phyloP scores from a whole-genome alignment of 257 asterid species.

The Avicennia marina region DNA sequence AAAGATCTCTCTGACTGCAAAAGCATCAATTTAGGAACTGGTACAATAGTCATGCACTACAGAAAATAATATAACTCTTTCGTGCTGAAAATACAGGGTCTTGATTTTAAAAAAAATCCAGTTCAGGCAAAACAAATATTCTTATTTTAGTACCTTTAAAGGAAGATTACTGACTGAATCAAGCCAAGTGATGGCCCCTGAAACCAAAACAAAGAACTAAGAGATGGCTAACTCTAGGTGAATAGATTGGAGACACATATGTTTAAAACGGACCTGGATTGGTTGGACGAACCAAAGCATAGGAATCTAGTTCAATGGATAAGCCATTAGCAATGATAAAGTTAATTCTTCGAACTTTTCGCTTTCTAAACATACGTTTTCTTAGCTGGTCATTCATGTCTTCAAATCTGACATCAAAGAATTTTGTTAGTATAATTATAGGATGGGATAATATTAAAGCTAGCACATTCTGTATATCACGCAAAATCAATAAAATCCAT shows the following conservation, averaged over 20 bases:
- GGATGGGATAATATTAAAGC: not conserved
- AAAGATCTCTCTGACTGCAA: conserved; percentile 78
- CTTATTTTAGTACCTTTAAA: conserved; percentile 44
- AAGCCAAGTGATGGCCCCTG: conserved; percentile 89
- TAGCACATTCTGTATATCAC: not conserved
- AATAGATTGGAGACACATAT: conserved; percentile 9
- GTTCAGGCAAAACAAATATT: conserved; percentile 9
- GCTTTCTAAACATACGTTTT: conserved; percentile 90
- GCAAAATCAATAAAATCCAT: too few relatives aligned
- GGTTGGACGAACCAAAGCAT: conserved; percentile 94
- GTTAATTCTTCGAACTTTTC: conserved; percentile 78
- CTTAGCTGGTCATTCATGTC: conserved; percentile 84
- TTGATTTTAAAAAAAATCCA: conserved; percentile 7
- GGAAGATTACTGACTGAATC: conserved; percentile 90
- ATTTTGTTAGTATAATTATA: conserved; percentile 11
- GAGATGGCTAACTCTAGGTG: conserved; percentile 10
- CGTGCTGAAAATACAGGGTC: conserved; percentile 13
- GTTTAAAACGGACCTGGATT: conserved; percentile 58
- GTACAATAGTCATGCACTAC: too few relatives aligned
- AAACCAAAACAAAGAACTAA: conserved; percentile 26
- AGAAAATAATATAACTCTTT: conserved; percentile 5
- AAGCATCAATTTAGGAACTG: conserved; percentile 15
- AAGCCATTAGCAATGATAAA: conserved; percentile 63
- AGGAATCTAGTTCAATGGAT: conserved; percentile 72
- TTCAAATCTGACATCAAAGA: conserved; percentile 57